Evolutionary conservation across 2,329 filamentous ascomycete species (phyloP).

Genomic region (Lecanicillium sp.): DNA sequence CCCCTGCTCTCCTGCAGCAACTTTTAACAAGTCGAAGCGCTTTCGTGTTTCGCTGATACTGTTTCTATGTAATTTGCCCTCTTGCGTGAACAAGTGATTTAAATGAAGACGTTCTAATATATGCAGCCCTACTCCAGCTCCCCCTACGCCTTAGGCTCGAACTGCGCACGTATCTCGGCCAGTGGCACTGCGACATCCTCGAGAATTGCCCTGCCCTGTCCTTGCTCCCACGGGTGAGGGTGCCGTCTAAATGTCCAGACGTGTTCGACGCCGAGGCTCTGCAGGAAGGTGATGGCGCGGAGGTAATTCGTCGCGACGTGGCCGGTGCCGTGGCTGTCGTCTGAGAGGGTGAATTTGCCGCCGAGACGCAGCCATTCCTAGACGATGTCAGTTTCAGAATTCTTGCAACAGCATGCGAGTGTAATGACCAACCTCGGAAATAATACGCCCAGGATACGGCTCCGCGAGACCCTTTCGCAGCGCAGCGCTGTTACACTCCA

Average conservation of each 20-base stretch:
- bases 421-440: constrained; percentile 82
- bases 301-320: constrained; percentile 85
- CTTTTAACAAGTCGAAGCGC: too few relatives aligned
- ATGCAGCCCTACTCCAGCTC: not conserved
- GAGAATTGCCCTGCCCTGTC: constrained; percentile 29
- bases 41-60: too few relatives aligned
- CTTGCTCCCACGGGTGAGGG: constrained; percentile 24
- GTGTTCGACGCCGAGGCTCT: constrained; percentile 55
- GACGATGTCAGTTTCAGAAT: constrained; percentile 7
- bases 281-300: constrained; percentile 64
- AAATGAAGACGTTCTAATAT: too few relatives aligned
- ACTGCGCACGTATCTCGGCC: constrained; percentile 31
- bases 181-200: constrained; percentile 40
- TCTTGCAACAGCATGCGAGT: not conserved
- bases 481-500: constrained; percentile 86
- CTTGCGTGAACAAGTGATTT: too few relatives aligned
- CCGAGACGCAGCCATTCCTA: constrained; percentile 66
- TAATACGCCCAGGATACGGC: constrained; percentile 75
- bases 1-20: too few relatives aligned
- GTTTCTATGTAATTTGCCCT: too few relatives aligned
- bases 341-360: constrained; percentile 83
- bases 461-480: constrained; percentile 85
- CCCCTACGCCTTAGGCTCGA: constrained; percentile 14
- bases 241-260: constrained; percentile 51
- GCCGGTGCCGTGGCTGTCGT: constrained; percentile 85